Evolutionary conservation across 768 basidiomycete species (phyloP).

Genomic region (Filobasidium wieringae): DNA sequence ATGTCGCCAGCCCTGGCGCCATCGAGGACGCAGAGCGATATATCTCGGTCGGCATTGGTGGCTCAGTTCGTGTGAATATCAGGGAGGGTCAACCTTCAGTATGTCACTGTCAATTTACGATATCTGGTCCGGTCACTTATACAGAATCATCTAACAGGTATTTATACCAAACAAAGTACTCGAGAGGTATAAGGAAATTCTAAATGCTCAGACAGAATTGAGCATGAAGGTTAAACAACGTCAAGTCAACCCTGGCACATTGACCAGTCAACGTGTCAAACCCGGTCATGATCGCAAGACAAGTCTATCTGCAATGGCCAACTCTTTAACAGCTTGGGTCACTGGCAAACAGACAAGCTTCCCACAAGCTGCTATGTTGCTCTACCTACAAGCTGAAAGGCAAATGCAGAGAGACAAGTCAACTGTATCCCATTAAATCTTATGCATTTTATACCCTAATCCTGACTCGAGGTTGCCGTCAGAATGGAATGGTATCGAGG

Average conservation of each 20-base stretch:
- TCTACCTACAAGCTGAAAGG: background rate
- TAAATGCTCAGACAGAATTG: background rate
- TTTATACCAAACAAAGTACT: conserved; percentile 1
- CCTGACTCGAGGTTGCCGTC: background rate
- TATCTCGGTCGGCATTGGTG: conserved; percentile 7
- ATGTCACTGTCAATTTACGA: background rate
- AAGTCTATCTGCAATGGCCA: background rate
- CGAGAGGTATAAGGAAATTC: background rate
- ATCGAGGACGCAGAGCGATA: conserved; percentile 2
- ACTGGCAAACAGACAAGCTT: background rate
- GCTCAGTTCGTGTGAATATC: conserved; percentile 7
- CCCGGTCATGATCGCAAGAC: background rate
- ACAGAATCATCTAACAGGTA: background rate
- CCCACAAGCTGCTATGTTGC: background rate
- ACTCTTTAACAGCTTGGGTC: background rate
- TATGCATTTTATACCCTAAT: background rate
- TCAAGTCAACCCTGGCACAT: background rate
- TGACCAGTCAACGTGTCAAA: background rate
- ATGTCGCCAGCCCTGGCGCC: background rate
- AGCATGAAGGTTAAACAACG: background rate
- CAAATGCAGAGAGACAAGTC: background rate
- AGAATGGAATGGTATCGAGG: background rate
- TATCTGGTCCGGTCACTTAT: background rate
- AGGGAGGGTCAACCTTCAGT: conserved; percentile 7
- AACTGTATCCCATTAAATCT: background rate